A percentile compares a stretch with the other conserved stretches of the same genome.
Conservation (phyloP, 129 eudicot genomes). For the Erigeron canadensis region DNA sequence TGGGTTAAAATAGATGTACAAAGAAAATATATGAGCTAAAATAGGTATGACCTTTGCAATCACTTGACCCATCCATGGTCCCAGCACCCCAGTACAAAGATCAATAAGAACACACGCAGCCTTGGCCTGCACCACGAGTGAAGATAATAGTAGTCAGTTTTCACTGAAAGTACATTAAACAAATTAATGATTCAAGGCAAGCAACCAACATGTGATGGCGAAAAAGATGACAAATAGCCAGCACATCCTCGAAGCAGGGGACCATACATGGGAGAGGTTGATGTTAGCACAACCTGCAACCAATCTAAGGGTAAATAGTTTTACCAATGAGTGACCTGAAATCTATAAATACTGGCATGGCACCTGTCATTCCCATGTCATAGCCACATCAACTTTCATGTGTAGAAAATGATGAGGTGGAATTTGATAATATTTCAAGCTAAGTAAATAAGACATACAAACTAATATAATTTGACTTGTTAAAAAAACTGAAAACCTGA, state of each 20-base stretch:
- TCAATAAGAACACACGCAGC: constrained; percentile 91
- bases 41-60: constrained; percentile 62
- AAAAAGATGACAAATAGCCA: constrained; percentile 93
- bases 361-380: background rate
- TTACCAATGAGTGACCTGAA: background rate
- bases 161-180: background rate
- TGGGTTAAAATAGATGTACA: constrained; percentile 12
- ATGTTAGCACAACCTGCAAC: constrained; percentile 85
- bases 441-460: background rate
- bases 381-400: background rate
- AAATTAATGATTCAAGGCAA: background rate
- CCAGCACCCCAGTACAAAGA: constrained; percentile 82
- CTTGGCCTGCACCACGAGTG: constrained; percentile 58
- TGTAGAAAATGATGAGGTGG: background rate
- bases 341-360: background rate
- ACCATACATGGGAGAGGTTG: constrained; percentile 63
- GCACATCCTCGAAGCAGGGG: constrained; percentile 95
- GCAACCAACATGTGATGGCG: constrained; percentile 81
- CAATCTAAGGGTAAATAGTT: constrained; percentile 7
- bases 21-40: constrained; percentile 9
- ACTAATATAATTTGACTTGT: constrained; percentile 10
- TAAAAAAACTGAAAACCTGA: constrained; percentile 50
- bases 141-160: constrained; percentile 20
- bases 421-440: background rate
- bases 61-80: constrained; percentile 93